Conservation (phyloP, 352 stramenopile genomes). For the Phytophthora kernoviae region DNA sequence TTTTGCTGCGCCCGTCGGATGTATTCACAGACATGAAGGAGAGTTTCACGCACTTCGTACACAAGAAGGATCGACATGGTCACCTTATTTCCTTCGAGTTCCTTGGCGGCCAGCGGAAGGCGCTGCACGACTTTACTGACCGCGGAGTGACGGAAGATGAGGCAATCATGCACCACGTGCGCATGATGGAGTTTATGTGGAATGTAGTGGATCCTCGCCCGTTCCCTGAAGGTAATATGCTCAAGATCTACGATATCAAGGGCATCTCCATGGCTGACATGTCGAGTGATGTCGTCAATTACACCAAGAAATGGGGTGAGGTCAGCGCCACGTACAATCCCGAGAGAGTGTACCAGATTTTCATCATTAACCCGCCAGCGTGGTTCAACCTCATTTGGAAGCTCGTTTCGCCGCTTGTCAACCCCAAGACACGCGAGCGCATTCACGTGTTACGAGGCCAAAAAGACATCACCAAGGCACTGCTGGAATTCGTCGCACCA, state of each 20-base stretch:
- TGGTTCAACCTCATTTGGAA: slow-evolving; percentile 89
- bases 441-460: slow-evolving; percentile 68
- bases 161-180: slow-evolving; percentile 64
- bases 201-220: slow-evolving; percentile 64
- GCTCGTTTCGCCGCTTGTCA: slow-evolving; percentile 70
- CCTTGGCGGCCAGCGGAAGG: slow-evolving; percentile 64
- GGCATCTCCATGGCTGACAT: slow-evolving; percentile 79
- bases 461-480: slow-evolving; percentile 73
- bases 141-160: slow-evolving; percentile 64
- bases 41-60: slow-evolving; percentile 58
- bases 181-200: slow-evolving; percentile 77
- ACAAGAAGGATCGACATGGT: slow-evolving; percentile 71
- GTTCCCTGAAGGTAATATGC: slow-evolving; percentile 64
- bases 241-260: slow-evolving; percentile 80
- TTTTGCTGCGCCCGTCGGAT: slow-evolving; percentile 57
- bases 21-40: slow-evolving; percentile 73
- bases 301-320: slow-evolving; percentile 69
- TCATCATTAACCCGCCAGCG: slow-evolving; percentile 72
- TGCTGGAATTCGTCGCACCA: slow-evolving; percentile 68
- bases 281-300: slow-evolving; percentile 68
- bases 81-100: slow-evolving; percentile 65
- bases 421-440: slow-evolving; percentile 74
- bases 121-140: slow-evolving; percentile 56
- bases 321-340: slow-evolving; percentile 75
- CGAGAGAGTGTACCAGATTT: slow-evolving; percentile 72